Conservation (phyloP, 2,329 filamentous ascomycete genomes). For the Sarocladium oryzae region DNA sequence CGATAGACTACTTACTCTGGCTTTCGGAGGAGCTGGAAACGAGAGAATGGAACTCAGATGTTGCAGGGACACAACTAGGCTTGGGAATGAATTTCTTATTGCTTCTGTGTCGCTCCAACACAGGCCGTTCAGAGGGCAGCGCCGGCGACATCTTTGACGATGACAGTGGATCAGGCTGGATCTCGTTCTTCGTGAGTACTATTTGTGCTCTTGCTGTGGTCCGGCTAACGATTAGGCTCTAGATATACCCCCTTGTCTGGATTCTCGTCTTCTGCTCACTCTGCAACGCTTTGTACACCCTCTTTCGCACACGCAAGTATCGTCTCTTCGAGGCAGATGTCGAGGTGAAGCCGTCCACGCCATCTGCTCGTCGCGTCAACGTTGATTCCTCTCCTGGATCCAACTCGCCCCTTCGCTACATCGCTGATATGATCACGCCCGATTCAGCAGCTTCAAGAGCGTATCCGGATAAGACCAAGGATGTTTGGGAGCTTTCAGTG, state of each 20-base stretch:
- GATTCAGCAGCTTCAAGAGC: slow-evolving; percentile 74
- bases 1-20: slow-evolving; percentile 85
- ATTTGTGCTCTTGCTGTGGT: not conserved
- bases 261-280: slow-evolving; percentile 59
- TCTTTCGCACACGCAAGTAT: slow-evolving; percentile 77
- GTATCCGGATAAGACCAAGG: slow-evolving; percentile 71
- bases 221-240: slow-evolving; percentile 5
- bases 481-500: slow-evolving; percentile 91
- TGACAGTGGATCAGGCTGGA: slow-evolving; percentile 56
- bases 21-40: slow-evolving; percentile 89
- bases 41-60: slow-evolving; percentile 80
- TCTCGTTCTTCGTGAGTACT: slow-evolving; percentile 46
- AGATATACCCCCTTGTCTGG: slow-evolving; percentile 69
- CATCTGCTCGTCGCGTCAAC: slow-evolving; percentile 80
- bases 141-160: slow-evolving; percentile 91
- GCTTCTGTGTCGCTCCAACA: slow-evolving; percentile 76
- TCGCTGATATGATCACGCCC: slow-evolving; percentile 60
- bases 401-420: slow-evolving; percentile 70
- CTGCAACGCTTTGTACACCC: slow-evolving; percentile 74
- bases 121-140: slow-evolving; percentile 51
- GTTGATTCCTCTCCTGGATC: slow-evolving; percentile 77
- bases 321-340: slow-evolving; percentile 84
- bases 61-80: slow-evolving; percentile 70
- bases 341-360: slow-evolving; percentile 68
- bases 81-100: slow-evolving; percentile 72